These are phyloP conservation scores for Euphrasia arctica DNA, from an alignment of 305 asterid species.

Conservation along the genomic window DNA sequence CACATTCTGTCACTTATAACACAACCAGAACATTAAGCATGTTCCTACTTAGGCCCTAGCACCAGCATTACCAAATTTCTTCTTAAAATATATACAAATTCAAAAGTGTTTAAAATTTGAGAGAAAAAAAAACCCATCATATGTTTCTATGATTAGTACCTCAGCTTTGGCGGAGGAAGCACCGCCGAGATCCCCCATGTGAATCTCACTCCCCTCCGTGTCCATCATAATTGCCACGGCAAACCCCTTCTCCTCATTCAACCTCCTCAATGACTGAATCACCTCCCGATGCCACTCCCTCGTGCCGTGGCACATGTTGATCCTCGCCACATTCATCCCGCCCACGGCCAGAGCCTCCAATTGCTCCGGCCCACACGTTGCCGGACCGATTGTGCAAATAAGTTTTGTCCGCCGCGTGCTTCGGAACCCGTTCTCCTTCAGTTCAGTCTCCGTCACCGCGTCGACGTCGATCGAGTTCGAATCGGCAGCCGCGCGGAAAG, in stretches of 20 bases:
- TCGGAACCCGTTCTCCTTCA: slow-evolving; percentile 89
- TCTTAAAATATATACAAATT: too few species aligned
- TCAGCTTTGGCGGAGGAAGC: slow-evolving; percentile 87
- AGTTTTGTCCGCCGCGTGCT: slow-evolving; percentile 92
- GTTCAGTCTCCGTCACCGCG: slow-evolving; percentile 78
- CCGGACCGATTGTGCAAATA: slow-evolving; percentile 80
- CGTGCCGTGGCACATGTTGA: slow-evolving; percentile 94
- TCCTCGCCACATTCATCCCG: slow-evolving; percentile 96
- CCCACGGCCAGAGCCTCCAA: slow-evolving; percentile 88
- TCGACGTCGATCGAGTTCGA: slow-evolving; percentile 73
- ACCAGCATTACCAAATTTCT: background rate
- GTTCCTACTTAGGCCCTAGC: background rate
- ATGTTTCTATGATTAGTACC: slow-evolving; percentile 38
- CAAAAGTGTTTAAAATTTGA: too few species aligned
- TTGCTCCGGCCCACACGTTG: slow-evolving; percentile 66
- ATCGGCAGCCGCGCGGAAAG: slow-evolving; percentile 31
- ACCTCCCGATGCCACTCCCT: slow-evolving; percentile 84
- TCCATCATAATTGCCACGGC: slow-evolving; percentile 98
- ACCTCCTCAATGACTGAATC: slow-evolving; percentile 65
- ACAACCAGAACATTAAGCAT: background rate
- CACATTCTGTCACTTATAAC: background rate
- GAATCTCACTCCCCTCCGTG: slow-evolving; percentile 93
- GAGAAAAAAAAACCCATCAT: too few species aligned
- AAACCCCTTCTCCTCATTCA: slow-evolving; percentile 88
- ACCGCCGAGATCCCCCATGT: slow-evolving; percentile 95